Conservation (phyloP, 75 land plant genomes). For the Ceratopteris richardii region DNA sequence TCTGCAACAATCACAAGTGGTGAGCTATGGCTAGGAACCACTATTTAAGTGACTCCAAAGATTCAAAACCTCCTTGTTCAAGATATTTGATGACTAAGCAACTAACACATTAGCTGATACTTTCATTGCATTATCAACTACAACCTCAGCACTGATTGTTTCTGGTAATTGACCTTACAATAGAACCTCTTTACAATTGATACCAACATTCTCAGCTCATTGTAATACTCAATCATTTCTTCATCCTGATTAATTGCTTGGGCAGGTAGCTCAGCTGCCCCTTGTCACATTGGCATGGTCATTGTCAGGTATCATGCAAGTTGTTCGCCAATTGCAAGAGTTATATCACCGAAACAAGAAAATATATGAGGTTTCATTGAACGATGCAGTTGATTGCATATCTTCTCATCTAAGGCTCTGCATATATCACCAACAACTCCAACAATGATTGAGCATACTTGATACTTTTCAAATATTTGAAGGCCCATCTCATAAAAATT, state of each 20-base stretch:
- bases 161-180: slow-evolving; percentile 27
- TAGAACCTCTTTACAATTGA: slow-evolving; percentile 25
- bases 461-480: slow-evolving; percentile 70
- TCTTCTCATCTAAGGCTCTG: slow-evolving; percentile 58
- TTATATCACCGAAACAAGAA: slow-evolving; percentile 80
- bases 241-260: slow-evolving; percentile 56
- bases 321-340: slow-evolving; percentile 57
- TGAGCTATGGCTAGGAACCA: slow-evolving; percentile 78
- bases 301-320: slow-evolving; percentile 60
- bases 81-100: slow-evolving; percentile 12
- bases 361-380: no score
- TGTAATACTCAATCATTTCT: slow-evolving; percentile 82
- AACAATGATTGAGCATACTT: no score
- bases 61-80: slow-evolving; percentile 16
- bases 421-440: no score
- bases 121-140: slow-evolving; percentile 63
- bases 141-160: slow-evolving; percentile 60
- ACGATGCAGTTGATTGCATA: slow-evolving; percentile 43
- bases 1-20: slow-evolving; percentile 83
- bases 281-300: slow-evolving; percentile 94
- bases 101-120: slow-evolving; percentile 24
- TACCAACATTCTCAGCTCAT: slow-evolving; percentile 47
- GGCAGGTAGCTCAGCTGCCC: slow-evolving; percentile 76
- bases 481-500: slow-evolving; percentile 62
- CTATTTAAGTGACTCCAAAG: slow-evolving; percentile 66